Percentiles rank a stretch among this genome's conserved stretches.
Conservation (phyloP, 805 yeast species). For the Monosporozyma yasuniensis region DNA sequence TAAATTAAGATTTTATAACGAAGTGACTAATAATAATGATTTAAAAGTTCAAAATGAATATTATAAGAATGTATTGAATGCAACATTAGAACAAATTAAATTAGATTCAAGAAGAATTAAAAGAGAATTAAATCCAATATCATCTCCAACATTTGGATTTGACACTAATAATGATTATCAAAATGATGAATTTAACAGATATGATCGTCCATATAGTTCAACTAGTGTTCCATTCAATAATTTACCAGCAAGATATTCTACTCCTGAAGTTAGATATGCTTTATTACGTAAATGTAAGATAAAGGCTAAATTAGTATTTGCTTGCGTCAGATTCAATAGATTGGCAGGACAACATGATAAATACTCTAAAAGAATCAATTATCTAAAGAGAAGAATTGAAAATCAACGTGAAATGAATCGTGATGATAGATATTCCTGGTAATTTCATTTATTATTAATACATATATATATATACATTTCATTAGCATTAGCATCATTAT, state of each 20-base stretch:
- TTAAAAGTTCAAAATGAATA: constrained; percentile 26
- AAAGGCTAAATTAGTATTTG: too few relatives aligned
- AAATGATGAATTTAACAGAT: not conserved
- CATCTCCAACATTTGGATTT: not conserved
- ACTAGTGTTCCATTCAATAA: not conserved
- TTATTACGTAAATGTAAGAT: constrained; percentile 3
- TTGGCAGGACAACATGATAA: constrained; percentile 18
- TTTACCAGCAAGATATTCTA: not conserved
- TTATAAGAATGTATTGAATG: constrained; percentile 24
- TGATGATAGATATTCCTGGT: not conserved
- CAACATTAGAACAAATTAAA: constrained; percentile 24
- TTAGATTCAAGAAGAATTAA: constrained; percentile 23
- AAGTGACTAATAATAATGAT: constrained; percentile 27
- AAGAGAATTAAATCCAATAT: constrained; percentile 13
- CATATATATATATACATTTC: too few relatives aligned
- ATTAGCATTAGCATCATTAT: not conserved
- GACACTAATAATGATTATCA: not conserved
- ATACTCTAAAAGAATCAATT: constrained; percentile 20
- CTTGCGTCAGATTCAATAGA: too few relatives aligned
- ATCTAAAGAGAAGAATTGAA: constrained; percentile 22
- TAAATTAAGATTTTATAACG: constrained; percentile 25
- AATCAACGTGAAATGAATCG: not conserved
- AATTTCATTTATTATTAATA: too few relatives aligned
- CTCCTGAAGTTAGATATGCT: not conserved
- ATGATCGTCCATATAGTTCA: not conserved